phyloP scores from a whole-genome alignment of 1,284 basidiomycete genomes.

The Vanrija pseudolonga region DNA sequence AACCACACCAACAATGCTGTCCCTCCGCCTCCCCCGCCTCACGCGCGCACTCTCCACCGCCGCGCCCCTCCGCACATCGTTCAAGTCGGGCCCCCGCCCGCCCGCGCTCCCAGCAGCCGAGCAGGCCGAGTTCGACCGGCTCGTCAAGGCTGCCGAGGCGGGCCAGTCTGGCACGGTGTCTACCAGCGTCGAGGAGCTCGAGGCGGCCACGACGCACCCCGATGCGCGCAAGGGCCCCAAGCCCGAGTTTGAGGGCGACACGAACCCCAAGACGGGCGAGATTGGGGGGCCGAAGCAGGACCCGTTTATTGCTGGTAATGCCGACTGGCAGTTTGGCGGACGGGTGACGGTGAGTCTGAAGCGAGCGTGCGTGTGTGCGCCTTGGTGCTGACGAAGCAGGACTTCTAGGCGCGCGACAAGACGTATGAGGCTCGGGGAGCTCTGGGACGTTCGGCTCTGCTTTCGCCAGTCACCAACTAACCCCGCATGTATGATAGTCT shows the following conservation, averaged over 20 bases:
- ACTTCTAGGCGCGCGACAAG: background rate
- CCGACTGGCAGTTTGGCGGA: slow-evolving; percentile 49
- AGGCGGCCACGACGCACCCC: slow-evolving; percentile 46
- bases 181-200: slow-evolving; percentile 5
- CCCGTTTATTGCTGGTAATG: slow-evolving; percentile 50
- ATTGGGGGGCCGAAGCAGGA: slow-evolving; percentile 57
- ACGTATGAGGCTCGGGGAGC: no score
- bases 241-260: slow-evolving; percentile 55
- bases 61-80: no score
- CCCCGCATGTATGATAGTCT: no score
- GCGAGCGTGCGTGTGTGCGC: background rate
- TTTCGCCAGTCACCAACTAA: no score
- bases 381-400: slow-evolving; percentile 2
- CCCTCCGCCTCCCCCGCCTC: no score
- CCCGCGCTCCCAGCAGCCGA: slow-evolving; percentile 44
- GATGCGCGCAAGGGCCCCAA: slow-evolving; percentile 50
- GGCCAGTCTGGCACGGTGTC: slow-evolving; percentile 15
- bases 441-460: no score
- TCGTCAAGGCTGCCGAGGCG: slow-evolving; percentile 39
- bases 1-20: no score
- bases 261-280: slow-evolving; percentile 57
- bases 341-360: slow-evolving; percentile 45
- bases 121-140: slow-evolving; percentile 49
- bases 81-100: slow-evolving; percentile 32
- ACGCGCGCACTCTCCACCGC: no score